phyloP scores from a whole-genome alignment of 495 filamentous ascomycete species.

The Echria macrotheca region DNA sequence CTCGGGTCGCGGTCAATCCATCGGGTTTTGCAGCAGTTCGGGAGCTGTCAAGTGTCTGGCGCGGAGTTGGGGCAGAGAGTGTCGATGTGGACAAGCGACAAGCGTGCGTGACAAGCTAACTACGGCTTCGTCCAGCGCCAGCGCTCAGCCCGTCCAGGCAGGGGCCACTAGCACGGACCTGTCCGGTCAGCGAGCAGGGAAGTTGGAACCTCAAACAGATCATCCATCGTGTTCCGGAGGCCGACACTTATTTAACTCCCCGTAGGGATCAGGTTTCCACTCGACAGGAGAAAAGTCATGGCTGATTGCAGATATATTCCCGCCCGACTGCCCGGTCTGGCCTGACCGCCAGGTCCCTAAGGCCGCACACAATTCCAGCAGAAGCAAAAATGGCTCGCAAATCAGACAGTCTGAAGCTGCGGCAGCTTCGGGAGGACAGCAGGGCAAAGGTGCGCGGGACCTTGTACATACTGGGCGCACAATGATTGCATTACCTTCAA shows the following conservation, averaged over 20 bases:
- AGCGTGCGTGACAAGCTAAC: no score
- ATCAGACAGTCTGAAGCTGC: conserved; percentile 10
- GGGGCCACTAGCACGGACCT: neutral
- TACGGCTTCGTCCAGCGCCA: no score
- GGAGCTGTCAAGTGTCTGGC: neutral
- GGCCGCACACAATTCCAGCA: no score
- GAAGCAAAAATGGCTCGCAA: no score
- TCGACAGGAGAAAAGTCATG: no score
- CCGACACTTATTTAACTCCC: no score
- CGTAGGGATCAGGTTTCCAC: no score
- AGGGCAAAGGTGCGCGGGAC: neutral
- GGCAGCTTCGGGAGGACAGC: conserved; percentile 1
- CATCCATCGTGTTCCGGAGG: no score
- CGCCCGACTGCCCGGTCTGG: neutral
- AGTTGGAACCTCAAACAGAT: neutral
- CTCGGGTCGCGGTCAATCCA: conserved; percentile 15
- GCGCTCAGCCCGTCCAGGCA: no score
- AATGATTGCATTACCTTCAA: no score
- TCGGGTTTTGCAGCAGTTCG: conserved; percentile 9
- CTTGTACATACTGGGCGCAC: neutral
- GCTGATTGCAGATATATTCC: conserved; percentile 7
- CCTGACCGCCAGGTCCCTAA: no score
- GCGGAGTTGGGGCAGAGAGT: neutral
- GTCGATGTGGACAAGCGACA: neutral
- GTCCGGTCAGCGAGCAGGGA: neutral